Evolutionary conservation across 2,329 filamentous ascomycete species (phyloP).

Genomic region (Incumbomyces delicatus): DNA sequence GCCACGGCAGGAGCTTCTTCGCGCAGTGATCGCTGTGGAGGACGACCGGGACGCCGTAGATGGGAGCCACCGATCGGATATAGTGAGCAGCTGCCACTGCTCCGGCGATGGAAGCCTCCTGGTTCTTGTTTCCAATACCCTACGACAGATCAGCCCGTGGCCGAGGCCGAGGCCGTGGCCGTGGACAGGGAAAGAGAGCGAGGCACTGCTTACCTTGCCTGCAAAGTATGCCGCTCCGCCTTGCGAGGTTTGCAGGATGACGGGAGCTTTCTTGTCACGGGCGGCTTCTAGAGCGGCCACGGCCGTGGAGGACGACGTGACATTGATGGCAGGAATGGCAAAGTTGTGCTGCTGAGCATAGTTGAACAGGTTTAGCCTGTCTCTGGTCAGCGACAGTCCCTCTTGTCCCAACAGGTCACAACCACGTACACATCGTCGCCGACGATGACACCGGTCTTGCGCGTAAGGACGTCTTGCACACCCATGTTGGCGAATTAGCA

Average conservation of each 20-base stretch:
- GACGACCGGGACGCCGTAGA: slow-evolving; percentile 83
- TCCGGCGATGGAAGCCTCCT: slow-evolving; percentile 81
- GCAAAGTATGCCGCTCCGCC: slow-evolving; percentile 90
- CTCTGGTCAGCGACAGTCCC: background rate
- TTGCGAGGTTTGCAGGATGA: slow-evolving; percentile 89
- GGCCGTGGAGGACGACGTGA: slow-evolving; percentile 82
- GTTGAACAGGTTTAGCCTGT: slow-evolving; percentile 57
- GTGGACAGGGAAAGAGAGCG: too few relatives aligned
- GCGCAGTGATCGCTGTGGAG: slow-evolving; percentile 98
- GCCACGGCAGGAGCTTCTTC: slow-evolving; percentile 98
- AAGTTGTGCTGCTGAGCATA: slow-evolving; percentile 81
- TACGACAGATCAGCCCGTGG: slow-evolving; percentile 12
- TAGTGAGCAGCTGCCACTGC: slow-evolving; percentile 84
- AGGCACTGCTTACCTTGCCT: slow-evolving; percentile 53
- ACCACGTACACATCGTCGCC: slow-evolving; percentile 50
- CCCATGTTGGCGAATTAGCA: slow-evolving; percentile 9
- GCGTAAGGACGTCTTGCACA: slow-evolving; percentile 46
- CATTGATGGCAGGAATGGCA: slow-evolving; percentile 85
- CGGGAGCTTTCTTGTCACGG: slow-evolving; percentile 78
- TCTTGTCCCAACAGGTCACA: slow-evolving; percentile 8
- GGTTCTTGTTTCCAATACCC: slow-evolving; percentile 73
- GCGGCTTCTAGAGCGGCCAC: slow-evolving; percentile 89
- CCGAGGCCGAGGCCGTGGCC: too few relatives aligned
- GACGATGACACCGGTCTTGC: slow-evolving; percentile 58
- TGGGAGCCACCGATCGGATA: slow-evolving; percentile 76